Conservation (phyloP, 2,329 filamentous ascomycete genomes). For the Trichoderma pleuroti region DNA sequence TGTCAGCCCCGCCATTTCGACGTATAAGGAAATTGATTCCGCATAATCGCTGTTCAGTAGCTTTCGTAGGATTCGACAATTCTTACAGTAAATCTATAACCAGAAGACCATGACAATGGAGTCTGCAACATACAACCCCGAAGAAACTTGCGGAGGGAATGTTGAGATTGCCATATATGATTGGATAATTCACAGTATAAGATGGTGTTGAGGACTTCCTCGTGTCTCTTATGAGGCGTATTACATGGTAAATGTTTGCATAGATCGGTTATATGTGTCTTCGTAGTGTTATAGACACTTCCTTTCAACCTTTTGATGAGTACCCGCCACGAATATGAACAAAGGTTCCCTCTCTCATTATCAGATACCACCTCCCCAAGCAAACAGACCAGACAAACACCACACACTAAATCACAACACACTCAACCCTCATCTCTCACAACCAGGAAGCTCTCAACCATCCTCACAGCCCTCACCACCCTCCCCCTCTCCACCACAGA, state of each 20-base stretch:
- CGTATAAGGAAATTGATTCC: background rate
- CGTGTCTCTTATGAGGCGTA: background rate
- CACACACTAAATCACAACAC: background rate
- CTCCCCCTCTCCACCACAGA: background rate
- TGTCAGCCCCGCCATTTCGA: background rate
- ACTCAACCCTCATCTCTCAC: background rate
- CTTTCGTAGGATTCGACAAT: background rate
- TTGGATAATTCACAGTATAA: background rate
- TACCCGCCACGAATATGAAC: background rate
- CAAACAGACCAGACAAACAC: background rate
- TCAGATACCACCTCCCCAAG: background rate
- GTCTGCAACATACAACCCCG: background rate
- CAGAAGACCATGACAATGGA: background rate
- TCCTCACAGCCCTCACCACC: background rate
- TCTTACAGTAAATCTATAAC: background rate
- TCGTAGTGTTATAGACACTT: background rate
- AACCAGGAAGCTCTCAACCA: background rate
- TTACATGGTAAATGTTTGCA: background rate
- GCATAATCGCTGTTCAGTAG: background rate
- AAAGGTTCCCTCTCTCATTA: background rate
- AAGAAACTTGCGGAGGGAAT: rapidly evolving
- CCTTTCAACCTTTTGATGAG: background rate
- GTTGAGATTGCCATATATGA: background rate
- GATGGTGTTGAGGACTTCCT: background rate
- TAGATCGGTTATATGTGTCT: background rate